Percentiles rank a stretch among this genome's conserved stretches.
Evolutionary conservation across 257 asterid genomes (phyloP).

Genomic region (Apocynum venetum): DNA sequence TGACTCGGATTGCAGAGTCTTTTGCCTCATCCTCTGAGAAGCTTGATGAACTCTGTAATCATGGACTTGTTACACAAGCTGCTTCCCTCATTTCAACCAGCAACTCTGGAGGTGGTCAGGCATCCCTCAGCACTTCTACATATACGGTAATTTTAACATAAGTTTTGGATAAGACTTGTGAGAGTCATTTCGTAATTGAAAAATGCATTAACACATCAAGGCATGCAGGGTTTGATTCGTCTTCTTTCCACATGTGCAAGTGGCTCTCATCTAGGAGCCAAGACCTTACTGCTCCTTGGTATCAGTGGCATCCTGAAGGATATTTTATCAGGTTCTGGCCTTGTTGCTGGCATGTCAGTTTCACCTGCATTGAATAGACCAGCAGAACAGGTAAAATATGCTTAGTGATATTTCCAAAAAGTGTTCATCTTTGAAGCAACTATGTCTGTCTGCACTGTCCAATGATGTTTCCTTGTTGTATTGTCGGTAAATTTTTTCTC

Average conservation of each 20-base stretch:
- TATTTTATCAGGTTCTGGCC: slow-evolving; percentile 83
- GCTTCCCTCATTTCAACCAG: slow-evolving; percentile 85
- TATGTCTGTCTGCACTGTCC: not conserved
- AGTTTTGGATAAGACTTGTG: not conserved
- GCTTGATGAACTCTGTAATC: slow-evolving; percentile 93
- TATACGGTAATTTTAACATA: slow-evolving; percentile 58
- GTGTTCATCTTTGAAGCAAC: not conserved
- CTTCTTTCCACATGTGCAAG: slow-evolving; percentile 91
- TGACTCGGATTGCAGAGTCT: slow-evolving; percentile 98
- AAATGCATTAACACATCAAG: slow-evolving; percentile 24
- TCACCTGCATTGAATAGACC: slow-evolving; percentile 95
- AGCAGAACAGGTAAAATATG: slow-evolving; percentile 76
- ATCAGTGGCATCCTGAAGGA: slow-evolving; percentile 93
- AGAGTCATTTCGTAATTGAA: slow-evolving; percentile 5
- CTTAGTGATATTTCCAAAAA: not conserved
- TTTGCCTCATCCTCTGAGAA: slow-evolving; percentile 92
- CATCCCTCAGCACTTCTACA: slow-evolving; percentile 87
- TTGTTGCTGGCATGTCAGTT: slow-evolving; percentile 71
- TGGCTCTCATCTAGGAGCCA: slow-evolving; percentile 89
- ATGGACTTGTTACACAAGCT: slow-evolving; percentile 92
- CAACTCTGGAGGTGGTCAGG: slow-evolving; percentile 88
- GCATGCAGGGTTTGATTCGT: slow-evolving; percentile 82
- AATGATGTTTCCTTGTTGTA: not conserved
- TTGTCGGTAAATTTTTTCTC: not conserved
- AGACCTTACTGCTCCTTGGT: slow-evolving; percentile 81